Evolutionary conservation across 2,329 filamentous ascomycete genomes (phyloP).

Genomic region (Apiospora kogelbergensis): DNA sequence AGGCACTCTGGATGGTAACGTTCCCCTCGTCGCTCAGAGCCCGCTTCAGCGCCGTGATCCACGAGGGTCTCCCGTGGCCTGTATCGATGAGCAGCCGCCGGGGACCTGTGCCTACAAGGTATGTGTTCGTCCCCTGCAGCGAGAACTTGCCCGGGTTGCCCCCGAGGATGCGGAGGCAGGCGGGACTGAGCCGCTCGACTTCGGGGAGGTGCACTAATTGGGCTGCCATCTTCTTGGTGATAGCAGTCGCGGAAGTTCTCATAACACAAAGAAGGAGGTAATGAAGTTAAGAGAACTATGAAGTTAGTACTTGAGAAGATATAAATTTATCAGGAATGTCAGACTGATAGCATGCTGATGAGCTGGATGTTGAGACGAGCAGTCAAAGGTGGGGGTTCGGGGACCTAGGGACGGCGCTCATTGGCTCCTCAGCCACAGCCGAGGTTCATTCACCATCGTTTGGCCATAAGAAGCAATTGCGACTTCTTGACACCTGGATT

Average conservation of each 20-base stretch:
- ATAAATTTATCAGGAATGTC: neutral
- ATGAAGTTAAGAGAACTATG: neutral
- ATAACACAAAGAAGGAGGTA: neutral
- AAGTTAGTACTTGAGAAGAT: too few species aligned
- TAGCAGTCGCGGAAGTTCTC: neutral
- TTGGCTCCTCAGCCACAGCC: neutral
- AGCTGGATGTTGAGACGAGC: neutral
- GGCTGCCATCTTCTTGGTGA: slow-evolving; percentile 51
- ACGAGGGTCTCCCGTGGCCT: slow-evolving; percentile 75
- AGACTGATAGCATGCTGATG: neutral
- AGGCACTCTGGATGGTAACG: slow-evolving; percentile 64
- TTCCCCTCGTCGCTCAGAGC: slow-evolving; percentile 64
- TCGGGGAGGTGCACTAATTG: slow-evolving; percentile 66
- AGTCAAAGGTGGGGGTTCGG: neutral
- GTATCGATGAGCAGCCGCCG: slow-evolving; percentile 84
- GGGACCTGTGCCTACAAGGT: slow-evolving; percentile 77
- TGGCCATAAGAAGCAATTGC: neutral
- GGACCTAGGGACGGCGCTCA: neutral
- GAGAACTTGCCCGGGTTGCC: slow-evolving; percentile 86
- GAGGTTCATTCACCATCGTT: neutral
- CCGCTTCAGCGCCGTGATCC: slow-evolving; percentile 65
- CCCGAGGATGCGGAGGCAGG: slow-evolving; percentile 80
- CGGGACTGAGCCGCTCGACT: slow-evolving; percentile 74
- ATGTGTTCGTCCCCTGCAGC: slow-evolving; percentile 87
- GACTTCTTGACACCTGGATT: neutral